These are phyloP conservation scores for Uromyces viciae-fabae DNA, from an alignment of 1,284 basidiomycete species.

Conservation along the genomic window DNA sequence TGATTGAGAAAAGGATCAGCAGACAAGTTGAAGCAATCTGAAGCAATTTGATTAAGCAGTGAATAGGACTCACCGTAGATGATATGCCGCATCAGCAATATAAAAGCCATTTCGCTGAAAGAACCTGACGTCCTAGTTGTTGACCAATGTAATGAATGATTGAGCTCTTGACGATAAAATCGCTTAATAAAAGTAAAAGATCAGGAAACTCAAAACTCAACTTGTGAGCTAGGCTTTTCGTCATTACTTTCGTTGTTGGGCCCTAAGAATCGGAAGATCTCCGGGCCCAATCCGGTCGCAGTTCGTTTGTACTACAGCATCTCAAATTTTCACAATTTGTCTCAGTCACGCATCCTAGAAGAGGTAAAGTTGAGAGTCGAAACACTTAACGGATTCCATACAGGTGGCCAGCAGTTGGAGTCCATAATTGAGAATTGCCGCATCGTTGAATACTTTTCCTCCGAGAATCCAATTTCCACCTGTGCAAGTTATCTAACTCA, in stretches of 20 bases:
- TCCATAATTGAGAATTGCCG: conserved; percentile 14
- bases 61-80: conserved; percentile 17
- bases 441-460: conserved; percentile 22
- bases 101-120: conserved; percentile 27
- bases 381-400: conserved; percentile 35
- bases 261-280: conserved; percentile 29
- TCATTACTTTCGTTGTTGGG: conserved; percentile 10
- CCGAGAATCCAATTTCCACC: conserved; percentile 44
- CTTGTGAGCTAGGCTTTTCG: conserved; percentile 5
- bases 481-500: too few species aligned
- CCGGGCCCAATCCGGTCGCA: conserved; percentile 31
- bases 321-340: not conserved
- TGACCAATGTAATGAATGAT: too few species aligned
- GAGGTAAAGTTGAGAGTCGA: not conserved
- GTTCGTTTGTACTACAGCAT: conserved; percentile 21
- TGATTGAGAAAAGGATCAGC: not conserved
- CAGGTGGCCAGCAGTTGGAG: conserved; percentile 14
- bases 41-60: not conserved
- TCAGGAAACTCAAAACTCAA: not conserved
- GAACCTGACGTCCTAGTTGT: conserved; percentile 6
- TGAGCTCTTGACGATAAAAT: not conserved
- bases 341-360: not conserved
- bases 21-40: not conserved
- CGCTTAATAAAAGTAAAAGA: not conserved
- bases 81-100: conserved; percentile 4